Conservation (phyloP, 2,329 filamentous ascomycete genomes). For the Elsinoe australis region DNA sequence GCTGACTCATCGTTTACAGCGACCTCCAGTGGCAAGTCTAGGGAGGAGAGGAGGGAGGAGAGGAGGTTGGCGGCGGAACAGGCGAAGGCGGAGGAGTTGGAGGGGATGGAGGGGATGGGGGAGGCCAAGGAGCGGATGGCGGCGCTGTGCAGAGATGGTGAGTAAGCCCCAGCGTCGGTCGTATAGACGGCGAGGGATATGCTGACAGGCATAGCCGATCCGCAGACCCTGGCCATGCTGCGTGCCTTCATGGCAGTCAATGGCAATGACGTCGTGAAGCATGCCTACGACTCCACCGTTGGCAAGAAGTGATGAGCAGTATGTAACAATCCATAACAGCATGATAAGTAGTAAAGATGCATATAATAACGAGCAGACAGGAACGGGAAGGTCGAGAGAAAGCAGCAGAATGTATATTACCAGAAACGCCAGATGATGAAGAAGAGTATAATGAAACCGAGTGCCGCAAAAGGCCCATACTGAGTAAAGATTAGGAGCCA, state of each 20-base stretch:
- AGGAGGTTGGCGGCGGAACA: background rate
- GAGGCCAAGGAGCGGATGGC: background rate
- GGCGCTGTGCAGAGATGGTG: background rate
- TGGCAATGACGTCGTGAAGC: too few species aligned
- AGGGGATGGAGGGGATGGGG: background rate
- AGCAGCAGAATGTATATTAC: conserved; percentile 33
- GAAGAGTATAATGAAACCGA: conserved; percentile 74
- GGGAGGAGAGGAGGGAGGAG: too few species aligned
- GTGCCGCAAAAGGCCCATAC: conserved; percentile 81
- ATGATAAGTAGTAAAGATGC: too few species aligned
- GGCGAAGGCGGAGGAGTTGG: background rate
- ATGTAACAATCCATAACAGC: too few species aligned
- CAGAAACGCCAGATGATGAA: conserved; percentile 95
- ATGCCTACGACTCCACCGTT: too few species aligned
- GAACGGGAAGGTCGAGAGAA: background rate
- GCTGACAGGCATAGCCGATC: too few species aligned
- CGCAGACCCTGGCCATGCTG: too few species aligned
- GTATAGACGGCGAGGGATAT: too few species aligned
- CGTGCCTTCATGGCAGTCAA: too few species aligned
- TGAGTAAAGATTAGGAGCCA: conserved; percentile 31
- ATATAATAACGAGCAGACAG: background rate
- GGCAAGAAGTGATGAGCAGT: too few species aligned
- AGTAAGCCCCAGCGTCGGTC: background rate
- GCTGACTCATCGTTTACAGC: too few species aligned
- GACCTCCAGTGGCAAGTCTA: too few species aligned